Evolutionary conservation across 2,329 filamentous ascomycete genomes (phyloP), one percentile per base, ranked within the genome.

Genomic region (Coniella lustricola): DNA sequence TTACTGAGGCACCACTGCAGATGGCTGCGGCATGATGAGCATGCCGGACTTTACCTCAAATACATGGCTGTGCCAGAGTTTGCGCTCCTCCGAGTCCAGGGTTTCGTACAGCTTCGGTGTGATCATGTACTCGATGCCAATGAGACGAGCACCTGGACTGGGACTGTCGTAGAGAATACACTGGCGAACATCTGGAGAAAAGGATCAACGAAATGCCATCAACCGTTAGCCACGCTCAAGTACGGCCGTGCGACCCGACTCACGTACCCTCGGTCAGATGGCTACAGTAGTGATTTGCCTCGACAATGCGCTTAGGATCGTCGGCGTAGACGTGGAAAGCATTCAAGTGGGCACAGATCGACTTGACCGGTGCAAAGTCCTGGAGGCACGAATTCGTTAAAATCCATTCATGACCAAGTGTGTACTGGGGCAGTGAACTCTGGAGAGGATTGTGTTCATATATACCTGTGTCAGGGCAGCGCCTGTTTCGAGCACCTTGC

Each of bases 71-170:
- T 94, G 88, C 88, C 88, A 94, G 1, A 90, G 73, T 43, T 76
- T 77, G 33, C 85, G 80, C 67, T 95, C 89, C 17, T 82, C 76
- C 0, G 66, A 39, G 1, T 79, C 74, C 0, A 95, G 77, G 0
- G 76, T 79, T 33, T 77, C 72, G 68, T 84, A 94, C 0, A 93
- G 68, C 3, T 72, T 69, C 0, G 81, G 77, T 0, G 83, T 82
- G 58, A 95, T 82, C 87, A 93, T 90, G 71, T 94, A 94, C 64
- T 95, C 89, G 57, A 94, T 76, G 8, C 88, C 89, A 53, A 95
- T 87, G 16, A 95, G 76, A 0, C 84, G 77, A 0, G 87, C 87
- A 21, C 79, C 76, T 7, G 78, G 72, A 1, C 74, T 71, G 0
- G 82, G 74, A 0, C 79, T 78, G 65, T 94, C 88, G 68, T 93